Conservation (phyloP, 495 filamentous ascomycete genomes). For the Trichoderma virens region DNA sequence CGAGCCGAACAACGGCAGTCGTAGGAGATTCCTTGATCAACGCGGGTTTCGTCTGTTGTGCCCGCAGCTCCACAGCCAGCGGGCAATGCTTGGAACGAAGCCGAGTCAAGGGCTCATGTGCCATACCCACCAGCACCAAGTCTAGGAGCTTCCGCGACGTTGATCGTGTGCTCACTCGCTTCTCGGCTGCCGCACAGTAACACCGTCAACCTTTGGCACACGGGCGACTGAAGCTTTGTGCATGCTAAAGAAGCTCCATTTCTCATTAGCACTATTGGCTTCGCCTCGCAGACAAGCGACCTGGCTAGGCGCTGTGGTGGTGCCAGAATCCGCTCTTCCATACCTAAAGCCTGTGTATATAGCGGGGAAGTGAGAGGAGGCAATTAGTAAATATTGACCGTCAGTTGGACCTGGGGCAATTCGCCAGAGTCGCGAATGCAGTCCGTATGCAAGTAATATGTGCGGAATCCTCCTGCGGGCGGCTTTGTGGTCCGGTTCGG, state of each 20-base stretch:
- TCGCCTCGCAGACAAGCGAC: neutral
- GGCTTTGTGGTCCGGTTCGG: neutral
- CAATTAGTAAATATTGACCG: neutral
- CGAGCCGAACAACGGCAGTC: neutral
- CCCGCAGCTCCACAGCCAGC: constrained; percentile 7
- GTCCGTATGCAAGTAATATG: neutral
- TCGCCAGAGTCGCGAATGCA: neutral
- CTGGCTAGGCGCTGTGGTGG: neutral
- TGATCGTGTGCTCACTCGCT: constrained; percentile 4
- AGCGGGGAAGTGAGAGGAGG: neutral
- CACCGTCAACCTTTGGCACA: neutral
- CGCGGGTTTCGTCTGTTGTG: neutral
- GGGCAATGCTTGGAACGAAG: neutral
- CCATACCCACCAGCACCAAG: no score
- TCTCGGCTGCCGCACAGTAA: neutral
- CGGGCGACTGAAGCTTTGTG: neutral
- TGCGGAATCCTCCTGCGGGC: neutral
- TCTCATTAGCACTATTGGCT: neutral
- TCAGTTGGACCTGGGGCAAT: neutral
- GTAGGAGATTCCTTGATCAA: neutral
- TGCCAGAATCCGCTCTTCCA: neutral
- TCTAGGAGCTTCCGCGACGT: no score
- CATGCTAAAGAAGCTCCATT: neutral
- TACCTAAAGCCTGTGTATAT: neutral
- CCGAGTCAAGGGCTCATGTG: neutral